Evolutionary conservation across 2,329 filamentous ascomycete genomes (phyloP).

Genomic region (Monilinia aucupariae): DNA sequence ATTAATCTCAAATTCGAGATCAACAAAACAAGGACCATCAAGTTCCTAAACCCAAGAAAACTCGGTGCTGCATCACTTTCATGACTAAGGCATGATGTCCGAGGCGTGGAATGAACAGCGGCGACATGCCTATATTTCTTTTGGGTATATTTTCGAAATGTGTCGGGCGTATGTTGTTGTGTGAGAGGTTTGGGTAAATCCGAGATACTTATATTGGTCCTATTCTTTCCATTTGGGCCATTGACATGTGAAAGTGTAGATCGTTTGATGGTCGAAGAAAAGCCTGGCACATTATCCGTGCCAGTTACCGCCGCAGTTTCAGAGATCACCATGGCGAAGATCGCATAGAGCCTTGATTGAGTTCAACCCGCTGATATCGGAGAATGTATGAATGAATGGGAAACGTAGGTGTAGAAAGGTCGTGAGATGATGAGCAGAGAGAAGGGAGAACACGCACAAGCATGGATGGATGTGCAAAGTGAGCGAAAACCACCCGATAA

Average conservation of each 20-base stretch:
- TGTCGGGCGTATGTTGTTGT: slow-evolving; percentile 18
- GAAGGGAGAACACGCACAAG: neutral
- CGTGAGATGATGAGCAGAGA: neutral
- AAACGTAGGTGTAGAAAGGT: neutral
- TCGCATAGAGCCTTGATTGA: neutral
- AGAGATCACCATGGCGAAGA: slow-evolving; percentile 23
- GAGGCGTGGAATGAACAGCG: slow-evolving; percentile 68
- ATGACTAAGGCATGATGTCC: slow-evolving; percentile 78
- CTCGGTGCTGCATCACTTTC: slow-evolving; percentile 70
- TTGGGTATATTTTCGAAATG: slow-evolving; percentile 33
- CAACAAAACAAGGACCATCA: slow-evolving; percentile 90
- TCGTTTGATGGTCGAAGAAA: slow-evolving; percentile 23
- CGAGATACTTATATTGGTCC: slow-evolving; percentile 12
- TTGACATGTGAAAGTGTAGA: slow-evolving; percentile 28
- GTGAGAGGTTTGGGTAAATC: slow-evolving; percentile 28
- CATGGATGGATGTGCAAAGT: neutral
- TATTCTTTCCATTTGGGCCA: slow-evolving; percentile 11
- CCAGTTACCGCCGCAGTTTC: slow-evolving; percentile 29
- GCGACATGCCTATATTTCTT: slow-evolving; percentile 88
- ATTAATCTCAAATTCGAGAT: slow-evolving; percentile 90
- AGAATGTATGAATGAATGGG: neutral
- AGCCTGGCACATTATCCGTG: slow-evolving; percentile 16
- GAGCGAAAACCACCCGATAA: neutral
- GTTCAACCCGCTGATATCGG: neutral
- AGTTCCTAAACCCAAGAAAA: slow-evolving; percentile 89